Conservation (phyloP, 306 rosid species). For the Quercus dentata region DNA sequence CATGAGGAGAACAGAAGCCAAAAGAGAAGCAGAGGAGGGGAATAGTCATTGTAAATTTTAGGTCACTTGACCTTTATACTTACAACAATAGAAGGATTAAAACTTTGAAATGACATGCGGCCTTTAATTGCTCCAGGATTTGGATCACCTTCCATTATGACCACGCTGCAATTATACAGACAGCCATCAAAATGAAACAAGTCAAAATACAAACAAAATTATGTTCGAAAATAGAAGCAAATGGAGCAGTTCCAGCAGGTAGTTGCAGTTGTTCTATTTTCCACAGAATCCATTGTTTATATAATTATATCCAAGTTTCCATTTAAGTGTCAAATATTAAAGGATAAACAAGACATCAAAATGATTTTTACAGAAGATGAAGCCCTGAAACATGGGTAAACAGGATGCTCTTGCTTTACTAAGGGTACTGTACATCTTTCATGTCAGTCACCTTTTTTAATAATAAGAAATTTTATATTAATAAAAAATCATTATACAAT, state of each 20-base stretch:
- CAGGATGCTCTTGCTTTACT: not conserved
- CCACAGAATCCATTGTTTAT: not conserved
- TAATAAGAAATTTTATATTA: no score
- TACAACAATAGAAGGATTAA: slow-evolving; percentile 90
- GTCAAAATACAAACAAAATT: not conserved
- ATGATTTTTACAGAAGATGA: not conserved
- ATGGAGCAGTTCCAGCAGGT: slow-evolving; percentile 6
- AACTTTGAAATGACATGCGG: slow-evolving; percentile 80
- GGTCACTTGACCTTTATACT: slow-evolving; percentile 43
- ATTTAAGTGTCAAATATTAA: not conserved
- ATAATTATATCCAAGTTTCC: not conserved
- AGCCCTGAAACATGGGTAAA: not conserved
- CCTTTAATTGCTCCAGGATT: slow-evolving; percentile 77
- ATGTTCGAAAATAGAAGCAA: not conserved
- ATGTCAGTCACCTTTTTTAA: not conserved
- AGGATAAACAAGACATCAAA: not conserved
- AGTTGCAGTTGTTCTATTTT: not conserved
- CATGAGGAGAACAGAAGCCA: slow-evolving; percentile 27
- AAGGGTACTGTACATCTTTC: not conserved
- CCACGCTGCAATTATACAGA: slow-evolving; percentile 45
- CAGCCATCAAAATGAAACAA: not conserved
- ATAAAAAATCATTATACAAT: no score
- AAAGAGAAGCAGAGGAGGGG: slow-evolving; percentile 1
- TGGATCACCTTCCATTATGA: slow-evolving; percentile 89
- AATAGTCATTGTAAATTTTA: slow-evolving; percentile 10